Evolutionary conservation across 2,329 filamentous ascomycete genomes (phyloP).

Genomic region (Aureobasidium sp.): DNA sequence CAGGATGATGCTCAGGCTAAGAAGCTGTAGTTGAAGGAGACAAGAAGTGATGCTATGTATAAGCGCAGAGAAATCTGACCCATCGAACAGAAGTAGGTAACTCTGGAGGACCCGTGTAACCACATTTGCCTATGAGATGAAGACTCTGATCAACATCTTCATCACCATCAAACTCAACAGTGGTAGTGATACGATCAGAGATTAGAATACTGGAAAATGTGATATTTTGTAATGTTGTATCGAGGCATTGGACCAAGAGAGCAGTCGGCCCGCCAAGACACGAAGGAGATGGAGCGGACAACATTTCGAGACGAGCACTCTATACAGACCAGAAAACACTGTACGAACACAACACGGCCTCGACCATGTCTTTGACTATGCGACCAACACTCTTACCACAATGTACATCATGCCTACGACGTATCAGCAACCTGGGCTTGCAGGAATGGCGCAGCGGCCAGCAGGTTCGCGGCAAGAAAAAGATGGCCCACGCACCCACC

Average conservation of each 20-base stretch:
- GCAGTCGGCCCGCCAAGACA: neutral
- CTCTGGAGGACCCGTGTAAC: neutral
- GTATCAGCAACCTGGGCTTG: constrained; percentile 15
- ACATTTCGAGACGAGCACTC: neutral
- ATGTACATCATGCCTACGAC: constrained; percentile 18
- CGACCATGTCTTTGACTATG: constrained; percentile 16
- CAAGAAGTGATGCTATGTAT: neutral
- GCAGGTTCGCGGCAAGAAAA: constrained; percentile 32
- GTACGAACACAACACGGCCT: neutral
- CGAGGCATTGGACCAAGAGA: no score
- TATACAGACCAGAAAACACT: neutral
- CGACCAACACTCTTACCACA: constrained; percentile 16
- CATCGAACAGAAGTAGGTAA: neutral
- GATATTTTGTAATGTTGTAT: no score
- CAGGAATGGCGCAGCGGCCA: constrained; percentile 19
- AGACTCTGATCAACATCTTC: neutral
- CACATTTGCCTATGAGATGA: neutral
- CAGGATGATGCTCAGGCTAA: neutral
- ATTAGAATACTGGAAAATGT: no score
- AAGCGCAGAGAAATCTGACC: neutral
- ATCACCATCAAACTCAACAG: no score
- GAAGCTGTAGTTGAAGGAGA: neutral
- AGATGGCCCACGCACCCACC: constrained; percentile 24
- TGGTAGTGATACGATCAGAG: no score
- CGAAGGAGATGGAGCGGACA: neutral